A percentile compares a stretch with the other conserved stretches of the same genome.
phyloP scores from a whole-genome alignment of 768 basidiomycete genomes.

The Epithele typhae region DNA sequence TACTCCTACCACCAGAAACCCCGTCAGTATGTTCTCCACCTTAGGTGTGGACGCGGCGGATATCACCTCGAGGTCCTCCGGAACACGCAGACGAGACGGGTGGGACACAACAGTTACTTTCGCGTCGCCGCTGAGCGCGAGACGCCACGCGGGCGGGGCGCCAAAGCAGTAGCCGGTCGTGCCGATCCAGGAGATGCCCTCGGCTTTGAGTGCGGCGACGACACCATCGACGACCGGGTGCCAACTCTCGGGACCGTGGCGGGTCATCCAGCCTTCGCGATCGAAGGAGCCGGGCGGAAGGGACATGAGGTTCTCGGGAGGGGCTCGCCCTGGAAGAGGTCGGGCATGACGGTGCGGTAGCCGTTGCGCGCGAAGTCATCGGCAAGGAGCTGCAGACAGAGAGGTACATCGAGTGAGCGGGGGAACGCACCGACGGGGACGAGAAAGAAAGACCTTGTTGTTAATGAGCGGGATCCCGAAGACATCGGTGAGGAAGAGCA shows the following conservation, averaged over 20 bases:
- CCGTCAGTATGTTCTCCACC: background rate
- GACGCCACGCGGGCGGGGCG: conserved; percentile 40
- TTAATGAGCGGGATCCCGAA: conserved; percentile 28
- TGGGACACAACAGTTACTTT: conserved; percentile 40
- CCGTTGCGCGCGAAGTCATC: conserved; percentile 32
- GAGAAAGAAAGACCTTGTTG: conserved; percentile 19
- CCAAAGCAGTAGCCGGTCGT: conserved; percentile 43
- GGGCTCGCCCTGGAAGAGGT: conserved; percentile 25
- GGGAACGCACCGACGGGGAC: background rate
- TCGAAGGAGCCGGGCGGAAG: conserved; percentile 25
- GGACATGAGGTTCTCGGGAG: conserved; percentile 8
- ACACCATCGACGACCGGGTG: conserved; percentile 35
- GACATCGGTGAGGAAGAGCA: conserved; percentile 36
- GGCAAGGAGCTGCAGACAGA: conserved; percentile 21
- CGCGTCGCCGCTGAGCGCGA: conserved; percentile 38
- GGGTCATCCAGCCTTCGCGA: conserved; percentile 29
- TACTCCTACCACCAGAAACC: conserved; percentile 25
- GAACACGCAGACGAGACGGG: conserved; percentile 39
- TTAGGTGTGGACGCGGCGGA: background rate
- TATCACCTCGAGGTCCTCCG: conserved; percentile 34
- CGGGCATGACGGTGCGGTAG: conserved; percentile 24
- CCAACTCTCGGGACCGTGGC: conserved; percentile 30
- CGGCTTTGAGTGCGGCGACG: conserved; percentile 31
- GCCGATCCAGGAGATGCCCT: conserved; percentile 36
- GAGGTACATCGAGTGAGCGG: too few species aligned